Conservation (phyloP, 2,329 filamentous ascomycete genomes). For the Aspergillus piperis region DNA sequence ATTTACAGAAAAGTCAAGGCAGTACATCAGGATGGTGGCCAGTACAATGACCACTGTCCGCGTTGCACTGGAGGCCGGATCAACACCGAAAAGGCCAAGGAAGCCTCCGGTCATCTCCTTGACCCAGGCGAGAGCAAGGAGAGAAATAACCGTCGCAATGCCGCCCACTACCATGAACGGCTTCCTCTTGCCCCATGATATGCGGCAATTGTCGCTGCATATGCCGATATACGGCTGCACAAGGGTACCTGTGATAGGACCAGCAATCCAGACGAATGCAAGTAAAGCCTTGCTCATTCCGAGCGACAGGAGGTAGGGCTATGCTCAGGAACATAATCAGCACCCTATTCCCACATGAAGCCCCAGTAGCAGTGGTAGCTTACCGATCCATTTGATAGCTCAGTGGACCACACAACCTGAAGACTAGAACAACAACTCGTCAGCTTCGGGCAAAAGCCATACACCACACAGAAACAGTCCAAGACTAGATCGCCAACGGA, state of each 20-base stretch:
- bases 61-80: slow-evolving; percentile 64
- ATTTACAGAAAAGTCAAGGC: slow-evolving; percentile 93
- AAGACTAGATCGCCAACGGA: background rate
- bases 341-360: background rate
- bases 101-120: slow-evolving; percentile 70
- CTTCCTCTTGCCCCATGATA: slow-evolving; percentile 74
- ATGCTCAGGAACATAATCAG: slow-evolving; percentile 3
- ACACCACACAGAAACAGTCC: background rate
- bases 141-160: slow-evolving; percentile 64
- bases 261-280: slow-evolving; percentile 82
- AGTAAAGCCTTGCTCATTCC: slow-evolving; percentile 81
- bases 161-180: slow-evolving; percentile 77
- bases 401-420: slow-evolving; percentile 94
- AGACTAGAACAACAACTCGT: slow-evolving; percentile 52
- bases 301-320: slow-evolving; percentile 74
- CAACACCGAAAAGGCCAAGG: slow-evolving; percentile 69
- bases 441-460: slow-evolving; percentile 2
- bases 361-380: slow-evolving; percentile 25
- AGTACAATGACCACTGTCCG: slow-evolving; percentile 70
- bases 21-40: slow-evolving; percentile 83
- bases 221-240: slow-evolving; percentile 84
- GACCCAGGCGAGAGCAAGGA: slow-evolving; percentile 73
- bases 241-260: slow-evolving; percentile 73
- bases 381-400: slow-evolving; percentile 85
- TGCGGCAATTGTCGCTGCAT: slow-evolving; percentile 74